A percentile compares a stretch with the other conserved stretches of the same genome.
Conservation (phyloP, 2,329 filamentous ascomycete species). For the Pseudomassariella vexata region DNA sequence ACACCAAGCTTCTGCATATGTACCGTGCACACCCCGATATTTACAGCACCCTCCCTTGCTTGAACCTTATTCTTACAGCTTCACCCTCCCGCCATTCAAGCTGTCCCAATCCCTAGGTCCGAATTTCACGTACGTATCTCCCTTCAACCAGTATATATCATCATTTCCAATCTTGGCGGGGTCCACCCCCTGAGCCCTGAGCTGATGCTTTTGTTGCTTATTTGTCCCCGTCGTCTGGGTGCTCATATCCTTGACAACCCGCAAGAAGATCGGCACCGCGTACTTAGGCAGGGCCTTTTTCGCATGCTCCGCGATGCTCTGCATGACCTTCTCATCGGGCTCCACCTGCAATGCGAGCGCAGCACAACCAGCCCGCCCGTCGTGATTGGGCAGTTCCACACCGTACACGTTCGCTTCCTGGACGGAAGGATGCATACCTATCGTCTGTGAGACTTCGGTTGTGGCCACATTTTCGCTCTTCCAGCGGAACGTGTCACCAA, state of each 20-base stretch:
- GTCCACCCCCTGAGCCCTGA: slow-evolving; percentile 71
- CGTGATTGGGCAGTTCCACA: slow-evolving; percentile 71
- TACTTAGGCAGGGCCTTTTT: slow-evolving; percentile 59
- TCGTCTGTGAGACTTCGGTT: slow-evolving; percentile 70
- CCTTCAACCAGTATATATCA: slow-evolving; percentile 59
- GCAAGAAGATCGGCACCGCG: slow-evolving; percentile 72
- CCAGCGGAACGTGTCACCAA: slow-evolving; percentile 75
- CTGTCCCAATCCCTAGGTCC: slow-evolving; percentile 60
- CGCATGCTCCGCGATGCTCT: slow-evolving; percentile 57
- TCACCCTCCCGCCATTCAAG: slow-evolving; percentile 63
- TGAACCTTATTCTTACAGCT: slow-evolving; percentile 53
- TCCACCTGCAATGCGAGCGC: slow-evolving; percentile 54
- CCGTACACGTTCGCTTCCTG: slow-evolving; percentile 84
- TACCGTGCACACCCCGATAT: too few relatives aligned
- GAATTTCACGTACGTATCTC: slow-evolving; percentile 64
- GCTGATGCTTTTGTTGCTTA: slow-evolving; percentile 76
- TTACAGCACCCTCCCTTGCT: too few relatives aligned
- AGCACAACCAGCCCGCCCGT: slow-evolving; percentile 78
- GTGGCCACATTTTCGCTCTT: slow-evolving; percentile 82
- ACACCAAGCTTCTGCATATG: too few relatives aligned
- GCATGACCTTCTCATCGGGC: slow-evolving; percentile 40
- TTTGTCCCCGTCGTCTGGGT: slow-evolving; percentile 74
- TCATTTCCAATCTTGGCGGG: slow-evolving; percentile 47
- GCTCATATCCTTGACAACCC: slow-evolving; percentile 51
- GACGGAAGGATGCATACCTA: slow-evolving; percentile 62